phyloP scores from a whole-genome alignment of 441 rosid species.

The Brassica balearica region DNA sequence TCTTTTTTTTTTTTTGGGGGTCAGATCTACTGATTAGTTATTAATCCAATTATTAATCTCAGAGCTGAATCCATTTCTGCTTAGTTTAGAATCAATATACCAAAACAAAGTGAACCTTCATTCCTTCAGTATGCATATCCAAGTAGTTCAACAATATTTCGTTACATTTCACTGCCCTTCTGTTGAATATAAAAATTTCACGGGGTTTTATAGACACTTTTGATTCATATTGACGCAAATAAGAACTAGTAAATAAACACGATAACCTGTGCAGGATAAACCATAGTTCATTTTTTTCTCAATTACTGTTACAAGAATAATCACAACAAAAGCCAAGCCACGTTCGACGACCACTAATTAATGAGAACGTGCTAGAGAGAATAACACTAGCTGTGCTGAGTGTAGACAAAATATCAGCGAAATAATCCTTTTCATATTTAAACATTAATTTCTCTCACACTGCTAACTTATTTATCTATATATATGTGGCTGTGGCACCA shows the following conservation, averaged over 20 bases:
- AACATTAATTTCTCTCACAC: constrained; percentile 24
- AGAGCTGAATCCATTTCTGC: constrained; percentile 1
- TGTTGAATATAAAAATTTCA: too few relatives aligned
- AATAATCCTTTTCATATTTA: constrained; percentile 20
- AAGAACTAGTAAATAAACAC: neutral
- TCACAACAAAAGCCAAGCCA: neutral
- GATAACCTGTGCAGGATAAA: too few relatives aligned
- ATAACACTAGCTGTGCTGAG: neutral
- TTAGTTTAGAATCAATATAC: neutral
- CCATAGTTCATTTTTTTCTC: neutral
- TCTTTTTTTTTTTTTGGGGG: too few relatives aligned
- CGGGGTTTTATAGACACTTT: too few relatives aligned
- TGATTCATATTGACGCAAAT: too few relatives aligned
- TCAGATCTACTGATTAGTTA: neutral
- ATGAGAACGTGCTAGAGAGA: neutral
- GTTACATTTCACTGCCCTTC: too few relatives aligned
- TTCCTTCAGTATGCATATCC: neutral
- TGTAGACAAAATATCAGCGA: constrained; percentile 7
- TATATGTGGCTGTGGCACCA: constrained; percentile 35
- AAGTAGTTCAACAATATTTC: neutral
- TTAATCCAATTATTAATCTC: neutral
- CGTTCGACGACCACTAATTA: neutral
- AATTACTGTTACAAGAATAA: neutral
- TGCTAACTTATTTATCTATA: constrained; percentile 23
- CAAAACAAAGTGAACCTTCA: too few relatives aligned